phyloP scores from a whole-genome alignment of 2,329 filamentous ascomycete genomes.

The Camillea tinctor region DNA sequence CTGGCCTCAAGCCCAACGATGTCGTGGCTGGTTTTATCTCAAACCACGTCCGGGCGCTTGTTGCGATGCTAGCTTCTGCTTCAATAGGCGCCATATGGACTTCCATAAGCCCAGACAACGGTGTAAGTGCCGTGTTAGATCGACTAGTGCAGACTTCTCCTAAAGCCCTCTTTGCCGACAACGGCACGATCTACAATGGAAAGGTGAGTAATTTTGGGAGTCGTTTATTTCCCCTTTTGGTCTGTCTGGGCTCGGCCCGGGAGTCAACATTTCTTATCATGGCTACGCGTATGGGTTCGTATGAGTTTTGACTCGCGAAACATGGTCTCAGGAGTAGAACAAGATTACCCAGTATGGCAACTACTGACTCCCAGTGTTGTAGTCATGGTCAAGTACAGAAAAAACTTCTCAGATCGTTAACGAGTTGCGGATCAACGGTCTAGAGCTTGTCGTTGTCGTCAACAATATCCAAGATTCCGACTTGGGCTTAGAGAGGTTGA shows the following conservation, averaged over 20 bases:
- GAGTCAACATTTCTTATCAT: too few relatives aligned
- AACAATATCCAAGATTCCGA: conserved; percentile 54
- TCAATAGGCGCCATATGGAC: conserved; percentile 90
- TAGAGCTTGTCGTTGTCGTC: conserved; percentile 74
- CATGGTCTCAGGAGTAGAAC: too few relatives aligned
- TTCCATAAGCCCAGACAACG: conserved; percentile 87
- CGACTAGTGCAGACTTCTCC: conserved; percentile 83
- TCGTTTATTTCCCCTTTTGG: too few relatives aligned
- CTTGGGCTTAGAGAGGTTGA: conserved; percentile 43
- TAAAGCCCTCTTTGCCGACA: conserved; percentile 80
- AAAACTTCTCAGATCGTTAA: conserved; percentile 79
- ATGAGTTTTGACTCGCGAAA: too few relatives aligned
- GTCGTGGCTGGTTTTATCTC: conserved; percentile 76
- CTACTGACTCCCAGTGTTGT: too few relatives aligned
- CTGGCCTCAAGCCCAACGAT: conserved; percentile 57
- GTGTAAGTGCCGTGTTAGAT: conserved; percentile 87
- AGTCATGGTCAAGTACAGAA: conserved; percentile 71
- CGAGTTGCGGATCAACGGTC: conserved; percentile 55
- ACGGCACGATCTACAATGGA: conserved; percentile 86
- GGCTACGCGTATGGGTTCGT: too few relatives aligned
- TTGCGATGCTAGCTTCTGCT: conserved; percentile 83
- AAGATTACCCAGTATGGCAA: too few relatives aligned
- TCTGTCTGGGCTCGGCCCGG: too few relatives aligned
- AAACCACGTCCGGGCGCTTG: conserved; percentile 83
- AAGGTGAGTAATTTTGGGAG: too few relatives aligned